A percentile compares a stretch with the other conserved stretches of the same genome.
These are phyloP conservation scores for Mycena filopes DNA, from an alignment of 768 basidiomycete species.

Conservation along the genomic window DNA sequence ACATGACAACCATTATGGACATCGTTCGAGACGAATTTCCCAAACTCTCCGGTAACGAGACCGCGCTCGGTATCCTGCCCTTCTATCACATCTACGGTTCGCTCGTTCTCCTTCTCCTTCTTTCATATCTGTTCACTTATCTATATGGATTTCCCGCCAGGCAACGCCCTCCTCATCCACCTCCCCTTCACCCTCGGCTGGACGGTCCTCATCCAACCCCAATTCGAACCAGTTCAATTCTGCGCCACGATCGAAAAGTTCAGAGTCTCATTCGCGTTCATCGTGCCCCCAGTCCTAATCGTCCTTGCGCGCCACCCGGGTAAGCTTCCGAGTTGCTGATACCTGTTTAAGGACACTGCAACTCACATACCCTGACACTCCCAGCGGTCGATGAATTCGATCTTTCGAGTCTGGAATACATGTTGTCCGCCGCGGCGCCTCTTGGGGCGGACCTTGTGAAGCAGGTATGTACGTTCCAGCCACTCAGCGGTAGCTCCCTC, in stretches of 20 bases:
- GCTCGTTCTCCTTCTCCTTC: conserved; percentile 31
- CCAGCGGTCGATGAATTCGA: conserved; percentile 74
- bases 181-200: conserved; percentile 62
- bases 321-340: conserved; percentile 44
- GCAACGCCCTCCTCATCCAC: conserved; percentile 69
- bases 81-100: conserved; percentile 59
- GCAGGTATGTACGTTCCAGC: conserved; percentile 51
- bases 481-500: background rate
- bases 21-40: conserved; percentile 59
- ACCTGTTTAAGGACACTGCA: background rate
- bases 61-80: conserved; percentile 72
- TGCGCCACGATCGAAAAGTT: conserved; percentile 74
- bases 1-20: conserved; percentile 67
- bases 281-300: conserved; percentile 88
- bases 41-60: conserved; percentile 53
- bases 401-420: conserved; percentile 62
- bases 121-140: too few species aligned
- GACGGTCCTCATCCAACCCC: conserved; percentile 66
- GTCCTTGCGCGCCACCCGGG: conserved; percentile 76
- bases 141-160: conserved; percentile 40
- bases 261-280: conserved; percentile 62
- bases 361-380: background rate
- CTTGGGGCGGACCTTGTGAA: conserved; percentile 71
- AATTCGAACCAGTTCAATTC: conserved; percentile 78
- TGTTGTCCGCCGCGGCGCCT: conserved; percentile 86